Base-by-base conservation (phyloP, 441 rosid genomes). In the Aleurites moluccanus region DNA sequence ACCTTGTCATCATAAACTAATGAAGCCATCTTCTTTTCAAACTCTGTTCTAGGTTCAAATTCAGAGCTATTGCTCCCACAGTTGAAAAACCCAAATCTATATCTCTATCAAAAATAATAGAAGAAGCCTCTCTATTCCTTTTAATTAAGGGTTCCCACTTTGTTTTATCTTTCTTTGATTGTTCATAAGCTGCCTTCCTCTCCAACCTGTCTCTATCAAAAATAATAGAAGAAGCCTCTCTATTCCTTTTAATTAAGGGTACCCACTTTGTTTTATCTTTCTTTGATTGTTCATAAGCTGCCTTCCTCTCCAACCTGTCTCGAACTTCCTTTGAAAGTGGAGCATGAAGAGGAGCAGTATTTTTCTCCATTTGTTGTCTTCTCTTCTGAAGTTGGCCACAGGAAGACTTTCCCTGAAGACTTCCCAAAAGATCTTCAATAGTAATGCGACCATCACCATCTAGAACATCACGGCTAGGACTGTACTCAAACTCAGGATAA, bases 61-160 rank as follows among this genome's bases (percentile, higher is more conserved):
- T 87, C 89, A 74, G 97, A 74, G 98, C 98, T 76, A 95, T 95
- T 50, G 99, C 94, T 16, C 99, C 99, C 45, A 93, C 88, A 16
- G 98, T 93, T 47, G 99, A 93, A 84, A 85, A 91, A 30, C 92
- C 92, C 72, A 88, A 56, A 78, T 89, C 85, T 79, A 78, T 85
- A 75, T 90, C 91, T 85, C 90, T 84, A 80, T 90, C 88, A 79
- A 93, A 95, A 78, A 76, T 87, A 73, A 95, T 67, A 64, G 97
- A 80, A 63, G 98, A 89, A 55, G 95, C 94, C 82, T 93, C 98
- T 80, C 98, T 89, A 25, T 95, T 93, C 87, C 86, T 88, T 83
- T 92, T 93, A 52, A 95, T 87, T 47, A 87, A 76, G 67, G 87
- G 90, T 70, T 88, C 92, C 98, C 97, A 95, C 80, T 88, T 93